phyloP scores from a whole-genome alignment of 164 flowering plant species.

The Sedum album region DNA sequence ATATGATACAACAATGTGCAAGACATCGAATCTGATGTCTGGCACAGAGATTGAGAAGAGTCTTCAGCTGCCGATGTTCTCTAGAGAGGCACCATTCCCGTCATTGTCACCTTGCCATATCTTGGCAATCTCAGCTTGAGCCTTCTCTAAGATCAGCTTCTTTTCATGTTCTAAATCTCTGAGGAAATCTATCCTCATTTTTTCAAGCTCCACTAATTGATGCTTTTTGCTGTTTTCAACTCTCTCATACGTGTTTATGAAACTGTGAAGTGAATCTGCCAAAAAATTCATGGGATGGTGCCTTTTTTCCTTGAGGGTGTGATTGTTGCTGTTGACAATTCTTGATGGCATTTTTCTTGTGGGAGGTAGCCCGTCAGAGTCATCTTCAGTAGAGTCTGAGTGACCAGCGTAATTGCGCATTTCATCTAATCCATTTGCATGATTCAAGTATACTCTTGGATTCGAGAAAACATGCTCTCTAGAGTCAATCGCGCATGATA shows the following conservation, averaged over 20 bases:
- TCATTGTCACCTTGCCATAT: slow-evolving; percentile 38
- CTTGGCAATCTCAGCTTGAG: slow-evolving; percentile 68
- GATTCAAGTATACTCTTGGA: slow-evolving; percentile 27
- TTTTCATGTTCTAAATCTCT: slow-evolving; percentile 86
- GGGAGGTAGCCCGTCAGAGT: slow-evolving; percentile 61
- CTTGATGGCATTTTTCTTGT: slow-evolving; percentile 27
- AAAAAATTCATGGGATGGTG: slow-evolving; percentile 25
- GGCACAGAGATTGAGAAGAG: neutral
- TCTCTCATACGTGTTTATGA: no score
- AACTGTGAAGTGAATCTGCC: slow-evolving; percentile 69
- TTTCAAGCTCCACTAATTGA: slow-evolving; percentile 88
- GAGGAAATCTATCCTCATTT: slow-evolving; percentile 80
- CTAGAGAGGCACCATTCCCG: slow-evolving; percentile 22
- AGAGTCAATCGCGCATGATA: slow-evolving; percentile 32
- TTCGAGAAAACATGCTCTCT: slow-evolving; percentile 34
- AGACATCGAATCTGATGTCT: neutral
- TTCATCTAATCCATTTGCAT: slow-evolving; percentile 36
- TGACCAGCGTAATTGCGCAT: slow-evolving; percentile 32
- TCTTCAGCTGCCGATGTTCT: slow-evolving; percentile 21
- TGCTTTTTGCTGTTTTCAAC: no score
- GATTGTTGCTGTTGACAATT: slow-evolving; percentile 1
- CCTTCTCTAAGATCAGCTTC: no score
- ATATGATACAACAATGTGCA: neutral
- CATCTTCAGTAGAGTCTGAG: no score
- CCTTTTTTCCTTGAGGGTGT: neutral